A percentile compares a stretch with the other conserved stretches of the same genome.
Evolutionary conservation across 2,329 filamentous ascomycete genomes (phyloP).

Genomic region (Sarocladium strictum): DNA sequence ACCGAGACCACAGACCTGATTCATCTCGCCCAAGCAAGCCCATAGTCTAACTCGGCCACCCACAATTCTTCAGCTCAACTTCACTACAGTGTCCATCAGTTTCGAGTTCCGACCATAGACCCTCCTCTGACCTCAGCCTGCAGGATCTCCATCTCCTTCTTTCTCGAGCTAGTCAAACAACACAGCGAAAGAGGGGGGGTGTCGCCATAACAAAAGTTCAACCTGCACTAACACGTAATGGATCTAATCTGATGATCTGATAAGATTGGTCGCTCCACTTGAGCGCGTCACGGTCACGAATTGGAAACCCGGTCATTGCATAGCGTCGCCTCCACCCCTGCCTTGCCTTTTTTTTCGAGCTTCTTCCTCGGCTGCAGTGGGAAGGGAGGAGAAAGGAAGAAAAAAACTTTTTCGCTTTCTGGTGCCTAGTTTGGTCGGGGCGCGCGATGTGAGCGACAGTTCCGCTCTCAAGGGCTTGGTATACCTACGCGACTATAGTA

Average conservation of each 20-base stretch:
- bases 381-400: neutral
- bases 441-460: too few relatives aligned
- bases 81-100: too few relatives aligned
- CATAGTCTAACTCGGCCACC: too few relatives aligned
- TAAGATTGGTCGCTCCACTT: slow-evolving; percentile 27
- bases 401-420: neutral
- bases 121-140: slow-evolving; percentile 5
- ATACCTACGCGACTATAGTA: too few relatives aligned
- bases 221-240: slow-evolving; percentile 8
- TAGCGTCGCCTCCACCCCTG: neutral
- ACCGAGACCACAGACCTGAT: neutral
- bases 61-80: too few relatives aligned
- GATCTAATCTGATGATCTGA: slow-evolving; percentile 41
- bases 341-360: neutral
- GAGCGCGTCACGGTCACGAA: neutral
- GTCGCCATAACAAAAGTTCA: neutral
- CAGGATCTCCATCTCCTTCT: slow-evolving; percentile 4
- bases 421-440: neutral
- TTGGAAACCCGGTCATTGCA: neutral
- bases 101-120: neutral
- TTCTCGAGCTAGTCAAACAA: neutral
- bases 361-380: neutral
- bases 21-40: neutral
- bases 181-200: too few relatives aligned
- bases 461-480: too few relatives aligned